These are phyloP conservation scores for Cercophora scortea DNA, from an alignment of 495 filamentous ascomycete species.

Conservation along the genomic window DNA sequence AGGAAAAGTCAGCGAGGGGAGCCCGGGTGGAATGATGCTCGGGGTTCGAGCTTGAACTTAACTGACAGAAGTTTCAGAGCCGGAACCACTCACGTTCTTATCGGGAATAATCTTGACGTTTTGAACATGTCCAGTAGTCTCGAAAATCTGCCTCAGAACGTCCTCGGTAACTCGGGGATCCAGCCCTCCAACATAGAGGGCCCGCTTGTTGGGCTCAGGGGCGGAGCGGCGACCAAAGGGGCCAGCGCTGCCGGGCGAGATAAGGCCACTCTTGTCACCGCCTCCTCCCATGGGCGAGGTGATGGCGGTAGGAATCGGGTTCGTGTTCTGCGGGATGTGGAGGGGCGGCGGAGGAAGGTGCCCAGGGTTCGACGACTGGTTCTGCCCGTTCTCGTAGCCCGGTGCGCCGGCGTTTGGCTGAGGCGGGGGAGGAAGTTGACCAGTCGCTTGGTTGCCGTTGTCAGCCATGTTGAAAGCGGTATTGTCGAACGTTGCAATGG, in stretches of 20 bases:
- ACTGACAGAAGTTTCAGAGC: neutral
- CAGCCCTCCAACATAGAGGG: conserved; percentile 90
- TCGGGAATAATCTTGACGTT: conserved; percentile 99
- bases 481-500: neutral
- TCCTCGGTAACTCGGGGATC: conserved; percentile 96
- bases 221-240: conserved; percentile 86
- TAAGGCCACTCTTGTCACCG: conserved; percentile 54
- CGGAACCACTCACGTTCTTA: conserved; percentile 69
- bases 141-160: conserved; percentile 94
- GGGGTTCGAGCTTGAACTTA: neutral
- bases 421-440: conserved; percentile 57
- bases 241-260: conserved; percentile 73
- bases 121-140: conserved; percentile 95
- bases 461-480: conserved; percentile 54
- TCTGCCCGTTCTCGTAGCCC: conserved; percentile 63
- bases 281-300: conserved; percentile 72
- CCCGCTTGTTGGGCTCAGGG: conserved; percentile 97
- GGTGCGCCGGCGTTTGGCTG: conserved; percentile 61
- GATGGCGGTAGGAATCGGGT: conserved; percentile 89
- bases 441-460: conserved; percentile 42
- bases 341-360: conserved; percentile 95
- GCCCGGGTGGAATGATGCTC: neutral
- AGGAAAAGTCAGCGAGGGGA: neutral
- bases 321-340: conserved; percentile 93
- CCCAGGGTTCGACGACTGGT: conserved; percentile 56